These are phyloP conservation scores for Sordaria brevicollis DNA, from an alignment of 495 filamentous ascomycete species.

Conservation along the genomic window DNA sequence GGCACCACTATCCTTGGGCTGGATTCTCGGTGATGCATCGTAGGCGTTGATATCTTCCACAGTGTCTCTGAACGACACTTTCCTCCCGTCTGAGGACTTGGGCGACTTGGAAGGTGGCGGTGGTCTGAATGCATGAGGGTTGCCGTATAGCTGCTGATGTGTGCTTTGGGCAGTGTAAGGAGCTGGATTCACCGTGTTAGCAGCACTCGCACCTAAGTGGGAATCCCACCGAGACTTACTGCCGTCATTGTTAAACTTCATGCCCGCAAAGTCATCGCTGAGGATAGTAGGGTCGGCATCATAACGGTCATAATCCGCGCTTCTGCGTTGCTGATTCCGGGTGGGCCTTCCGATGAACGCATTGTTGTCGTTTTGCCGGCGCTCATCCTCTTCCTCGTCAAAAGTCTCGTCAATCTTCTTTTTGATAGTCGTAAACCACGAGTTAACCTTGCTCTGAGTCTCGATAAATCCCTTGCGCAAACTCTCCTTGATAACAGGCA, in stretches of 20 bases:
- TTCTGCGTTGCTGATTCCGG: slow-evolving; percentile 48
- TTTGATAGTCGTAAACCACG: slow-evolving; percentile 81
- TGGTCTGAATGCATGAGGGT: slow-evolving; percentile 72
- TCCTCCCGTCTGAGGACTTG: slow-evolving; percentile 49
- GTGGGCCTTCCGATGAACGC: slow-evolving; percentile 27
- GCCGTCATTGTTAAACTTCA: slow-evolving; percentile 67
- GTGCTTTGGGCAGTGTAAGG: slow-evolving; percentile 15
- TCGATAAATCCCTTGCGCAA: slow-evolving; percentile 91
- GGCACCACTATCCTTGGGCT: slow-evolving; percentile 17
- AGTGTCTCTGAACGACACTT: slow-evolving; percentile 68
- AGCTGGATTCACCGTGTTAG: neutral
- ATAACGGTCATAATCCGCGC: slow-evolving; percentile 77
- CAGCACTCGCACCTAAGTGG: slow-evolving; percentile 1
- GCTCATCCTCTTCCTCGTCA: slow-evolving; percentile 42
- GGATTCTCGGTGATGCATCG: slow-evolving; percentile 44
- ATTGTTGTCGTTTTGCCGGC: slow-evolving; percentile 16
- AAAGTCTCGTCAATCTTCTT: slow-evolving; percentile 87
- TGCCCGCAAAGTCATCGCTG: slow-evolving; percentile 80
- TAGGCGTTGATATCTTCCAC: slow-evolving; percentile 76
- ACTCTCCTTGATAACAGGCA: slow-evolving; percentile 88
- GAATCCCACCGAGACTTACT: slow-evolving; percentile 41
- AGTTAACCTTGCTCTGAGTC: slow-evolving; percentile 86
- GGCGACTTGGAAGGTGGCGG: slow-evolving; percentile 50
- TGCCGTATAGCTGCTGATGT: slow-evolving; percentile 53
- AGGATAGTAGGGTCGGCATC: slow-evolving; percentile 92